These are phyloP conservation scores for Saccharomycopsis vini DNA, from an alignment of 805 yeast genomes.

Conservation along the genomic window DNA sequence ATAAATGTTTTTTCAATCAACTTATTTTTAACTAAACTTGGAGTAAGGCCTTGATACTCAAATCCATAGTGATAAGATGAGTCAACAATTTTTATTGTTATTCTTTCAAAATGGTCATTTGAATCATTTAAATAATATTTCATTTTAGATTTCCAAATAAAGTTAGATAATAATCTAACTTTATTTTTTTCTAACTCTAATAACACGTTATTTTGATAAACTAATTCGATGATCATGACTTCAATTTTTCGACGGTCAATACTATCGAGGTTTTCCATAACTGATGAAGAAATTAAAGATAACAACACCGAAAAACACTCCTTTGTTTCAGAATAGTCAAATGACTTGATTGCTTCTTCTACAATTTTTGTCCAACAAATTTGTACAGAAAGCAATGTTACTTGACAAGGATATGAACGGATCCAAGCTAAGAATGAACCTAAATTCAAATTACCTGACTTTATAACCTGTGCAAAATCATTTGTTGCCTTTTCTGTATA, in stretches of 20 bases:
- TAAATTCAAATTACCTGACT: slow-evolving; percentile 7
- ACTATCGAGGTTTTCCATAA: slow-evolving; percentile 24
- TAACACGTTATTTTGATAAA: slow-evolving; percentile 46
- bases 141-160: slow-evolving; percentile 46
- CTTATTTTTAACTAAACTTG: slow-evolving; percentile 69
- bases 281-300: slow-evolving; percentile 26
- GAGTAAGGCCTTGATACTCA: slow-evolving; percentile 73
- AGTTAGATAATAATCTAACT: slow-evolving; percentile 20
- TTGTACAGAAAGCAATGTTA: slow-evolving; percentile 45
- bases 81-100: slow-evolving; percentile 45
- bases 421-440: slow-evolving; percentile 29
- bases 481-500: slow-evolving; percentile 27
- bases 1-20: slow-evolving; percentile 54
- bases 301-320: slow-evolving; percentile 18
- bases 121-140: slow-evolving; percentile 33
- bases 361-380: slow-evolving; percentile 42
- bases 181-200: slow-evolving; percentile 16
- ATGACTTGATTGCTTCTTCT: slow-evolving; percentile 24
- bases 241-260: slow-evolving; percentile 41
- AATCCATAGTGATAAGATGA: slow-evolving; percentile 56
- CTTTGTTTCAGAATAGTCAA: background rate
- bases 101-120: slow-evolving; percentile 26
- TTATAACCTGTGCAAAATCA: slow-evolving; percentile 19
- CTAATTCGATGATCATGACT: slow-evolving; percentile 54
- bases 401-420: slow-evolving; percentile 44